Base-by-base conservation (phyloP, 2,329 filamentous ascomycete genomes). In the Stagonosporopsis chrysanthemi region DNA sequence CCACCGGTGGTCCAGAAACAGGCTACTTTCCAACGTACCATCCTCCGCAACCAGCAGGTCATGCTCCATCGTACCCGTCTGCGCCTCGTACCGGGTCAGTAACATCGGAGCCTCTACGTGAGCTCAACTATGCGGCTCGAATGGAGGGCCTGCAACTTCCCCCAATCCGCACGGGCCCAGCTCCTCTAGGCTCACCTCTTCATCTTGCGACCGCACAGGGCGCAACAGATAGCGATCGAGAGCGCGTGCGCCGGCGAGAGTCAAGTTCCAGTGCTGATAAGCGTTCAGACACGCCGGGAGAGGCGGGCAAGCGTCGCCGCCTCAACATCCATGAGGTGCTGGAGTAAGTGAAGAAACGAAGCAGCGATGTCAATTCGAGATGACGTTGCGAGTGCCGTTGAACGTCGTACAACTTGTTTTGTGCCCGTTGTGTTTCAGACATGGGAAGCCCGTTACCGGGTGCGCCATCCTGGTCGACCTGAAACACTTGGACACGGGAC, bases 251-350 rank as follows among this genome's bases (percentile, higher is more conserved):
- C 61, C 68, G 59, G 33, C 66, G 65, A 39, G 67, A 70, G n/a
- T 73, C 72, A 3, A 68, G 66, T n/a, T 59, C 63, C 17, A 71
- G 63, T 26, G 58, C 60, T 7, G 67, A 70, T 6, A 60, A 68
- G 35, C 65, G 64, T 38, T 65, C 70, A 33, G 73, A 73, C 31
- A 73, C 73, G 26, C 70, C 73, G 9, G 71, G 74, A 14, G 71
- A 74, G 29, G 65, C 59, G 4, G 67, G 69, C 22, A 77, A 77
- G 63, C 65, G 74, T 53, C 58, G 74, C 41, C 67, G 73, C 33
- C 52, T 77, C 48, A 75, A 76, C 51, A 76, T 77, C 38, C 69
- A 70, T 29, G 73, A 76, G 60, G 68, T 77, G 43, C 60, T 77
- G 33, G 71, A 73, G 61, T 76, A 66, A 64, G 9, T 58, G 35